A percentile compares a stretch with the other conserved stretches of the same genome.
Evolutionary conservation across 805 yeast species (phyloP).

Genomic region (Schizosaccharomyces osmophilus): DNA sequence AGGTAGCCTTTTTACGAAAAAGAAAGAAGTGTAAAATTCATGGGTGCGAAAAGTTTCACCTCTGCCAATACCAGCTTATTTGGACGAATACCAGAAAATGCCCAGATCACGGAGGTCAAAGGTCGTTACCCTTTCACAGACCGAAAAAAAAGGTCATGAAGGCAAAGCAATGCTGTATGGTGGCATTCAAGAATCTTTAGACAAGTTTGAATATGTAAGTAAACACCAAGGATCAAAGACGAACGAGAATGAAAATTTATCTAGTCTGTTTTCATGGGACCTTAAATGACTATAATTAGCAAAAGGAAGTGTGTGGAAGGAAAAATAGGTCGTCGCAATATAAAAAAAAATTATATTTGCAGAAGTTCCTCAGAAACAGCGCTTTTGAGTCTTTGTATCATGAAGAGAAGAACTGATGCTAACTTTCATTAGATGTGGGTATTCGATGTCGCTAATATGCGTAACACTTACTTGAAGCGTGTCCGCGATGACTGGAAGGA

Average conservation of each 20-base stretch:
- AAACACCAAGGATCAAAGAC: not conserved
- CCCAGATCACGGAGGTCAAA: not conserved
- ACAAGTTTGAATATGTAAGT: slow-evolving; percentile 36
- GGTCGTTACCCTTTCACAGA: slow-evolving; percentile 71
- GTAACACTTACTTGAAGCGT: slow-evolving; percentile 87
- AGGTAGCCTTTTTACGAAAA: too few relatives aligned
- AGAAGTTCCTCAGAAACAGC: too few relatives aligned
- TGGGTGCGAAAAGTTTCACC: not conserved
- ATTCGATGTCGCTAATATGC: slow-evolving; percentile 65
- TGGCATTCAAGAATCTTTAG: slow-evolving; percentile 64
- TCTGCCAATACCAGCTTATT: slow-evolving; percentile 32
- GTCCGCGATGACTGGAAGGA: slow-evolving; percentile 84
- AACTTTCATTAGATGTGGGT: slow-evolving; percentile 30
- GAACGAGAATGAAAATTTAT: too few relatives aligned
- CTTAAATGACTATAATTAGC: too few relatives aligned
- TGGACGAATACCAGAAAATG: slow-evolving; percentile 18
- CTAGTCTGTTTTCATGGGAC: too few relatives aligned
- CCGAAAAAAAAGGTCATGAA: slow-evolving; percentile 86
- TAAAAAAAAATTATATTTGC: too few relatives aligned
- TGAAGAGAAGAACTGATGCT: not conserved
- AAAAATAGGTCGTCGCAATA: too few relatives aligned
- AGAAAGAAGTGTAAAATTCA: too few relatives aligned
- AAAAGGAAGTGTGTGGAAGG: too few relatives aligned
- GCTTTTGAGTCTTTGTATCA: not conserved
- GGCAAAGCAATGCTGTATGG: slow-evolving; percentile 79